Evolutionary conservation across 805 yeast genomes (phyloP).

Genomic region (Zygoascus biomembranicola): DNA sequence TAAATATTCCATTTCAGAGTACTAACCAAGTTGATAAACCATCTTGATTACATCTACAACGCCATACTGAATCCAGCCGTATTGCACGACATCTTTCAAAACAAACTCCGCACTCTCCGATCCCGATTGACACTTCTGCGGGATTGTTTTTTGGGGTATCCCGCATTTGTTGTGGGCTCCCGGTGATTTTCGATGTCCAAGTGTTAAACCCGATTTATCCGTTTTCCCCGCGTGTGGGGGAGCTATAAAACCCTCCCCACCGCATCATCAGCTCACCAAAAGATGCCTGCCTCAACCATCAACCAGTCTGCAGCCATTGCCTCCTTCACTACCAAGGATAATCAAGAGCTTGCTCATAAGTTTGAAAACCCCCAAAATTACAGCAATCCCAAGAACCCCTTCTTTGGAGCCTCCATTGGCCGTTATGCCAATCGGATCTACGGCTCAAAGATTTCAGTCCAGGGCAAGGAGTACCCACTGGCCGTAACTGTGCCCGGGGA

Average conservation of each 20-base stretch:
- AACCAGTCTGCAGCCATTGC: slow-evolving; percentile 18
- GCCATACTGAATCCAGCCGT: too few relatives aligned
- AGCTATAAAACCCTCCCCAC: background rate
- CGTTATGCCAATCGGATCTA: slow-evolving; percentile 54
- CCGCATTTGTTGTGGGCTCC: too few relatives aligned
- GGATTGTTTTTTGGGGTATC: too few relatives aligned
- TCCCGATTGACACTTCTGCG: too few relatives aligned
- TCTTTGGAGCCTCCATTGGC: slow-evolving; percentile 58
- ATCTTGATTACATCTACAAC: too few relatives aligned
- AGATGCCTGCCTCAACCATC: slow-evolving; percentile 3
- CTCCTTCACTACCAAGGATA: slow-evolving; percentile 18
- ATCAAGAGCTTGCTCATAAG: slow-evolving; percentile 15
- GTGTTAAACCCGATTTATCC: too few relatives aligned
- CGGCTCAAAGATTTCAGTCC: slow-evolving; percentile 35
- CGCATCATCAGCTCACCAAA: background rate
- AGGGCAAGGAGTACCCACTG: slow-evolving; percentile 35
- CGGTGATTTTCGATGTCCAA: too few relatives aligned
- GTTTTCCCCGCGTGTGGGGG: background rate
- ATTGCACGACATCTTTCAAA: too few relatives aligned
- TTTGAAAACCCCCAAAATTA: slow-evolving; percentile 20
- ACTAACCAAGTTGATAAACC: too few relatives aligned
- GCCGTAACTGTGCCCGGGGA: slow-evolving; percentile 3
- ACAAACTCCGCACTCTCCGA: too few relatives aligned
- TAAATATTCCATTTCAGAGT: too few relatives aligned
- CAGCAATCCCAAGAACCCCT: slow-evolving; percentile 34